A percentile compares a stretch with the other conserved stretches of the same genome.
Conservation (phyloP, 1,284 basidiomycete species). For the Cryptococcus wingfieldii region DNA sequence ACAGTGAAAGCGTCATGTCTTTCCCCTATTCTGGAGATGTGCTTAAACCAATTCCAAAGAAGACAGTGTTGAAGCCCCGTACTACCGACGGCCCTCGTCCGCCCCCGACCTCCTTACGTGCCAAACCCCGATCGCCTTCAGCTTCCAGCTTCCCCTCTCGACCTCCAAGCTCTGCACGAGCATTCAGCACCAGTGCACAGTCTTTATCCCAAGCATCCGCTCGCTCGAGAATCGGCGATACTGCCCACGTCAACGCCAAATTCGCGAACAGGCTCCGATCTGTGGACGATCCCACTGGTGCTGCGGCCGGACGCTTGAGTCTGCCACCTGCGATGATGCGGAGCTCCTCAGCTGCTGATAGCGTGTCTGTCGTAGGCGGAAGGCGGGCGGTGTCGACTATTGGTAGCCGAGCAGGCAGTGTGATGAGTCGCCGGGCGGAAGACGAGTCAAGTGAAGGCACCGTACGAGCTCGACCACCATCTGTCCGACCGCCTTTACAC, state of each 20-base stretch:
- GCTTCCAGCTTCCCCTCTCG: neutral
- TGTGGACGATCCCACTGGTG: conserved; percentile 8
- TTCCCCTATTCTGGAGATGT: too few species aligned
- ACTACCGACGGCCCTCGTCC: neutral
- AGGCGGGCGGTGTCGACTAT: too few species aligned
- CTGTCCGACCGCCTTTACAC: too few species aligned
- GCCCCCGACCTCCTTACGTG: neutral
- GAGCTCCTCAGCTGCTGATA: neutral
- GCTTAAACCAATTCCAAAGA: neutral
- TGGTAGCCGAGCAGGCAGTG: neutral
- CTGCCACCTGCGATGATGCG: neutral
- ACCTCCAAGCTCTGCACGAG: neutral
- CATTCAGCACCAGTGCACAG: neutral
- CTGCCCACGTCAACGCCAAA: conserved; percentile 34
- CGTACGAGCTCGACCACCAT: too few species aligned
- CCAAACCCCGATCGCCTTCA: neutral
- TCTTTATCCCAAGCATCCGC: neutral
- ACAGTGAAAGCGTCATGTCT: neutral
- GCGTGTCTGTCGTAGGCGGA: too few species aligned
- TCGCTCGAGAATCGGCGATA: neutral
- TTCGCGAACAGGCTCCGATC: conserved; percentile 41
- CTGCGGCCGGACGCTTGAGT: neutral
- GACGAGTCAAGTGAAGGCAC: neutral
- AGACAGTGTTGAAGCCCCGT: neutral
- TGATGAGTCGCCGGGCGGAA: neutral